phyloP scores from a whole-genome alignment of 257 asterid genomes.

The Marsdenia floribunda region DNA sequence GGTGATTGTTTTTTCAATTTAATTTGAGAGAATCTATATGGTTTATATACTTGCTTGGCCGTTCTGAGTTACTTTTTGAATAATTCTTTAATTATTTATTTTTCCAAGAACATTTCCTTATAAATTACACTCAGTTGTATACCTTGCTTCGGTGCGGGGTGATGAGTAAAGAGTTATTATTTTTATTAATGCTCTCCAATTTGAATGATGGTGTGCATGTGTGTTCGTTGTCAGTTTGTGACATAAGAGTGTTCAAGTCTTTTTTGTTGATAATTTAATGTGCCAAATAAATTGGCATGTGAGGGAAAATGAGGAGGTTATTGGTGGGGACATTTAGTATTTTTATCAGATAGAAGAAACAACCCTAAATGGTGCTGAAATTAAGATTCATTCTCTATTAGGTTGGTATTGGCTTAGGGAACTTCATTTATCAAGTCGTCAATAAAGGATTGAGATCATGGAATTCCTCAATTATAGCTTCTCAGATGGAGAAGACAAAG shows the following conservation, averaged over 20 bases:
- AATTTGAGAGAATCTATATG: neutral
- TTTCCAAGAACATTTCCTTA: neutral
- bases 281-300: neutral
- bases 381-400: neutral
- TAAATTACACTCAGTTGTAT: neutral
- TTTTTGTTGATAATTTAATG: neutral
- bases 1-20: slow-evolving; percentile 36
- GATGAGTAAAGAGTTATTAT: neutral
- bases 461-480: neutral
- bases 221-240: neutral
- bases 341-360: neutral
- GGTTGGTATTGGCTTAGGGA: neutral
- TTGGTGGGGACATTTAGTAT: neutral
- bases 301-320: neutral
- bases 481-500: neutral
- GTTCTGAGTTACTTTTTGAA: neutral
- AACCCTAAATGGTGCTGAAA: neutral
- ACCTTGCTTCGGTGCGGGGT: neutral
- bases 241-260: neutral
- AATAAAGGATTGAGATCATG: neutral
- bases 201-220: neutral
- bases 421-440: neutral
- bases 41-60: neutral
- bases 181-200: neutral
- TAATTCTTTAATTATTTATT: neutral